Conservation (phyloP, 805 yeast species). For the Candida germanica region DNA sequence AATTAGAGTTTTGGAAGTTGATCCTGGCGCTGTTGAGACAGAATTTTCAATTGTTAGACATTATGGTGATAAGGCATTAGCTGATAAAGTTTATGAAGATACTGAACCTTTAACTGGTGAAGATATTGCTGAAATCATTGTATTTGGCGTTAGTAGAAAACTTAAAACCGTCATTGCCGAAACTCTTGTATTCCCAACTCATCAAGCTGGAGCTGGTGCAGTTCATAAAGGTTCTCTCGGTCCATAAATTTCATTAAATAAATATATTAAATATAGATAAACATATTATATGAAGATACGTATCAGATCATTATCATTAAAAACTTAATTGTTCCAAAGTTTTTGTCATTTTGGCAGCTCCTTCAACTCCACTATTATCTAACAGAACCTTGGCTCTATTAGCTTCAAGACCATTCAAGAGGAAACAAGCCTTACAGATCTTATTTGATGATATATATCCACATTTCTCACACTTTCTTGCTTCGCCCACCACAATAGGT, state of each 20-base stretch:
- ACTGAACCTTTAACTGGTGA: slow-evolving; percentile 31
- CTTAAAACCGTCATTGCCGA: slow-evolving; percentile 38
- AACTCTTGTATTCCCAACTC: slow-evolving; percentile 35
- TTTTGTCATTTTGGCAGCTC: slow-evolving; percentile 62
- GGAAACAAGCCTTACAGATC: slow-evolving; percentile 89
- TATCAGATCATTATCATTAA: slow-evolving; percentile 24
- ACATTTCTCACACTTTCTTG: slow-evolving; percentile 80
- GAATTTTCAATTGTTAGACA: slow-evolving; percentile 37
- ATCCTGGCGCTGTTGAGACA: slow-evolving; percentile 41
- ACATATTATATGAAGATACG: background rate
- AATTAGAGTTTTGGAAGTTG: slow-evolving; percentile 38
- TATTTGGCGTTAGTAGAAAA: slow-evolving; percentile 33
- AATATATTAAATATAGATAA: background rate
- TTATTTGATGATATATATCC: slow-evolving; percentile 87
- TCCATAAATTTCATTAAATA: slow-evolving; percentile 1
- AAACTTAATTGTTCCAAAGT: slow-evolving; percentile 64
- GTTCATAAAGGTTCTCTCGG: slow-evolving; percentile 18
- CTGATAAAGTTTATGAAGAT: slow-evolving; percentile 34
- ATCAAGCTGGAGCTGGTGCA: slow-evolving; percentile 33
- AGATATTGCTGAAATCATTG: slow-evolving; percentile 39
- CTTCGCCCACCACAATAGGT: slow-evolving; percentile 47
- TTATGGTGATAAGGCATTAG: slow-evolving; percentile 29
- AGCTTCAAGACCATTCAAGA: slow-evolving; percentile 79
- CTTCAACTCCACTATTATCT: slow-evolving; percentile 51
- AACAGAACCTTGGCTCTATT: slow-evolving; percentile 64